These are phyloP conservation scores for Daedaleopsis nitida DNA, from an alignment of 768 basidiomycete genomes.

Conservation along the genomic window DNA sequence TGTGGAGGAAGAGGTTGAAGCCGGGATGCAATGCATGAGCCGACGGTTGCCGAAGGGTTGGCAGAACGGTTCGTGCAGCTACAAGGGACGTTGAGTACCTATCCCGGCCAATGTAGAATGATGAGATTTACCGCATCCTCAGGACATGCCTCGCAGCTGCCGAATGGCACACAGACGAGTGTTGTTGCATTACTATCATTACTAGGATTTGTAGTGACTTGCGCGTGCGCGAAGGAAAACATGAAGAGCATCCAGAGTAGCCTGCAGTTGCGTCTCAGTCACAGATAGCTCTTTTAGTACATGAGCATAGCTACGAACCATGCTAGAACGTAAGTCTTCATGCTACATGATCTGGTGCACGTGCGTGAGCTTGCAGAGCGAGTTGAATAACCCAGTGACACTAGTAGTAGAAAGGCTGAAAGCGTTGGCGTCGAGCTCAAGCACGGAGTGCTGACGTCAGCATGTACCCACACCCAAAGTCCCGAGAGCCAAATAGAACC, in stretches of 20 bases:
- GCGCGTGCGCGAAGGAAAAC: constrained; percentile 2
- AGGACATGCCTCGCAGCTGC: constrained; percentile 65
- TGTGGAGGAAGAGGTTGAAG: constrained; percentile 6
- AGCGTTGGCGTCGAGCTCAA: too few species aligned
- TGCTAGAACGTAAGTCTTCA: too few species aligned
- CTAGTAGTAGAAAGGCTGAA: too few species aligned
- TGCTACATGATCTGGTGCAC: neutral
- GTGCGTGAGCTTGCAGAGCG: neutral
- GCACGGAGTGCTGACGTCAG: too few species aligned
- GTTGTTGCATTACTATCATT: constrained; percentile 12
- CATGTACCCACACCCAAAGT: too few species aligned
- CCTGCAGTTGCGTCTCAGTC: constrained; percentile 4
- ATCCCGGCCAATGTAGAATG: too few species aligned
- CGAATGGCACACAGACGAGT: constrained; percentile 51
- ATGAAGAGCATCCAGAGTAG: constrained; percentile 6
- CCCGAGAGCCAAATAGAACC: too few species aligned
- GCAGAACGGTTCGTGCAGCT: constrained; percentile 90
- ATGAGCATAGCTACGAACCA: too few species aligned
- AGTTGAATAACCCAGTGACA: too few species aligned
- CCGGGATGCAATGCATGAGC: constrained; percentile 76
- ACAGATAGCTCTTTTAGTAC: neutral
- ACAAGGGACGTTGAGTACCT: neutral
- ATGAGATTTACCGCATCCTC: constrained; percentile 44
- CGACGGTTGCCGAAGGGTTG: constrained; percentile 95
- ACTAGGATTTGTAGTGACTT: neutral